Evolutionary conservation across 106 monocot species (phyloP), one percentile per base, ranked within the genome.

Genomic region (Chionographis japonica): DNA sequence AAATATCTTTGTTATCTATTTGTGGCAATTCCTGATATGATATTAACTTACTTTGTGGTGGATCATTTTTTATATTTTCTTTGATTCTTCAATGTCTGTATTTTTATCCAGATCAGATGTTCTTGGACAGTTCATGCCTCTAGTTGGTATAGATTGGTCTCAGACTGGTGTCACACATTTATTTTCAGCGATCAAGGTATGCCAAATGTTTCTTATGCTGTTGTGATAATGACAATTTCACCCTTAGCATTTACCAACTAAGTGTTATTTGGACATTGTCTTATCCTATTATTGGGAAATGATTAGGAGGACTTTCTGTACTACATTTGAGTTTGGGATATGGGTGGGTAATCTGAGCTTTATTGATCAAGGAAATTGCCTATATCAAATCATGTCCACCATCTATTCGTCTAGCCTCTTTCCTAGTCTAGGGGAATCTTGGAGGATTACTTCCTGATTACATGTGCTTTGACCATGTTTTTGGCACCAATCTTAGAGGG

Each of bases 101-200:
- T 63, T 67, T 41, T 58, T 35, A 54, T 61, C 73, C 77, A 94
- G 94, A 78, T 94, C 94, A 66, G 94, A 94, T 82, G 94, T 94
- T 75, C 94, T 94, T 75, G 94, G 94, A 58, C 94, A 90, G 54
- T 86, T 94, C 72, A 94, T 94, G 94, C 90, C 94, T 64, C 73
- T 94, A 20, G 94, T 94, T 79, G 94, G 94, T 54, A 74, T 80
- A 77, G 87, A 94, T 79, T 94, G 94, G 94, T 90, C 81, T 27
- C 94, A 94, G 62, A 83, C 69, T 61, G 94, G 94, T 50, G 94
- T 94, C 66, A 70, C 87, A 58, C 90, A 87, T 80, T 76, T 94
- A 16, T 94, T 94, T 84, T 90, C 94, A 70, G 86, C 94, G 17
- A 94, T 94, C 50, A 90, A 90, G 86, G 94, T 94, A 76, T 66